A percentile compares a stretch with the other conserved stretches of the same genome.
Conservation (phyloP, 106 monocot genomes). For the Alisma plantagoaquatica region DNA sequence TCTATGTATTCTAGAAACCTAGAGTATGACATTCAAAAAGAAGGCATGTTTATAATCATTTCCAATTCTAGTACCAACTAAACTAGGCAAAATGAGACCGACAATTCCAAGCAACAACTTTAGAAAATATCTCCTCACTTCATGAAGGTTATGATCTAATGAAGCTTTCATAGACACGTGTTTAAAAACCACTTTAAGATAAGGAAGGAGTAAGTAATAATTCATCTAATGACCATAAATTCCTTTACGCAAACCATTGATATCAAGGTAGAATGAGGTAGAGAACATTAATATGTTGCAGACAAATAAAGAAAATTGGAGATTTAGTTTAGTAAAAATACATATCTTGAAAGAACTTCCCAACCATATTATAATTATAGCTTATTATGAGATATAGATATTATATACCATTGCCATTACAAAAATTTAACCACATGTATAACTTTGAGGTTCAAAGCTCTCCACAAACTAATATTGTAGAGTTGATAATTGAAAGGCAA, state of each 20-base stretch:
- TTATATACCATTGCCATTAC: too few species aligned
- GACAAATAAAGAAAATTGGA: too few species aligned
- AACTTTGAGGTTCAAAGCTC: too few species aligned
- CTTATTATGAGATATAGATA: too few species aligned
- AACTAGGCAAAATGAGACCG: constrained; percentile 49
- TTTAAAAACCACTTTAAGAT: constrained; percentile 16
- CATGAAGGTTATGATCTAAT: constrained; percentile 34
- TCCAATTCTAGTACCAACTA: constrained; percentile 36
- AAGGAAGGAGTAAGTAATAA: constrained; percentile 27
- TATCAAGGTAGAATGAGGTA: constrained; percentile 36
- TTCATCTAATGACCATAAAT: constrained; percentile 33
- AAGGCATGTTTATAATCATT: constrained; percentile 87
- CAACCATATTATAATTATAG: too few species aligned
- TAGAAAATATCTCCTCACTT: constrained; percentile 69
- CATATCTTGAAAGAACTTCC: constrained; percentile 11
- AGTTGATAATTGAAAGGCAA: too few species aligned
- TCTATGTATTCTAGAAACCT: constrained; percentile 86
- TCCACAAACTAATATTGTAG: too few species aligned
- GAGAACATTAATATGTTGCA: too few species aligned
- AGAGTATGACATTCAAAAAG: constrained; percentile 95
- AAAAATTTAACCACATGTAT: too few species aligned
- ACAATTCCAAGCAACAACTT: constrained; percentile 76
- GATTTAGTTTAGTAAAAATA: too few species aligned
- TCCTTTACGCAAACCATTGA: constrained; percentile 50
- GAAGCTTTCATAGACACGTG: constrained; percentile 47